These are phyloP conservation scores for Coniochaeta prunicola DNA, from an alignment of 2,329 filamentous ascomycete species.

Conservation along the genomic window DNA sequence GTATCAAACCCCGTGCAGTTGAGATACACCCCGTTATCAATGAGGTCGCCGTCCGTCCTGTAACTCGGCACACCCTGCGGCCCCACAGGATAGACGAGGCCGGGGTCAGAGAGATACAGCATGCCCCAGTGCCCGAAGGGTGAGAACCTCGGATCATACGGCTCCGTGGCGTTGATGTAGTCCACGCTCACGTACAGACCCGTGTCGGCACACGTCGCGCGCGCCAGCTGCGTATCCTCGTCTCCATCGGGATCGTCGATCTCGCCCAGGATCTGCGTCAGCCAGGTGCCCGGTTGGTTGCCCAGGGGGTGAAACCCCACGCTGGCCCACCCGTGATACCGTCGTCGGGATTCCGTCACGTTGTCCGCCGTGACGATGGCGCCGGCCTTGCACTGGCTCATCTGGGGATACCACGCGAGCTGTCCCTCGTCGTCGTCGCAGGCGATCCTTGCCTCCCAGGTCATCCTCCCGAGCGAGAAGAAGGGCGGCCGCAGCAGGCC, in stretches of 20 bases:
- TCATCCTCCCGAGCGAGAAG: neutral
- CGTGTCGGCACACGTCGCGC: neutral
- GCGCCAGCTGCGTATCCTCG: neutral
- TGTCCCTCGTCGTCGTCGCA: neutral
- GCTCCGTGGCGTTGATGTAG: conserved; percentile 2
- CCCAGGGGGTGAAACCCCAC: neutral
- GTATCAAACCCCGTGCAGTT: neutral
- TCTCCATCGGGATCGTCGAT: neutral
- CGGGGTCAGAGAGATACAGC: neutral
- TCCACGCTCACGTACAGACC: neutral
- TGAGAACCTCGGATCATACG: neutral
- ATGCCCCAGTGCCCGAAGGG: neutral
- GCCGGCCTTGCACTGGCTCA: neutral
- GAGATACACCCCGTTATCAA: neutral
- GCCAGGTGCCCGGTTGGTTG: neutral
- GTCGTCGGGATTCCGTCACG: neutral
- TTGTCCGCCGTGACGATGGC: neutral
- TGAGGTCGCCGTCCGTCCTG: neutral
- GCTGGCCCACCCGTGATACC: neutral
- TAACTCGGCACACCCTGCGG: neutral
- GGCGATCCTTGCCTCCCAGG: neutral
- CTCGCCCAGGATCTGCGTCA: conserved; percentile 3
- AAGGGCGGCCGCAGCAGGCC: neutral
- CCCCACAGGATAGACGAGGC: neutral
- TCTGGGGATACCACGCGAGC: neutral